Base-by-base conservation (phyloP, 2,329 filamentous ascomycete genomes). In the Lasiodiplodia gonubiensis region DNA sequence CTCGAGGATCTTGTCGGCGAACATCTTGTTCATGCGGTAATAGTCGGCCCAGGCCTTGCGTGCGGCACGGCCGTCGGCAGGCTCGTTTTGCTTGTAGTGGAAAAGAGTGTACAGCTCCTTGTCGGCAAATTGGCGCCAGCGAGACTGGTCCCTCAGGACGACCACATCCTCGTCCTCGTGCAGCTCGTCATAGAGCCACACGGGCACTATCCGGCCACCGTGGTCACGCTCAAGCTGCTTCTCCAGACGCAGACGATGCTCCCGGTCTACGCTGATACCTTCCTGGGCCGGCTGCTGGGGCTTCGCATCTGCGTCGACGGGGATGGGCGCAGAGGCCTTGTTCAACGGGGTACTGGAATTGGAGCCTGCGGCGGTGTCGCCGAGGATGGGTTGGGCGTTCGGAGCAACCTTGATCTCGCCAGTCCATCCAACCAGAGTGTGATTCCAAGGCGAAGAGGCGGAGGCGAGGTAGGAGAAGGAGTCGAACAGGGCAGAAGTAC, bases 21-120 rank as follows among this genome's bases (percentile, higher is more conserved):
- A 97, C 70, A 93, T 89, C 75, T 93, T 90, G 81, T 97, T 98
- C 88, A 97, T 90, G 64, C 90, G 90, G 78, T 93, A 92, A 80
- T 97, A 98, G 80, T 98, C 93, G 30, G 91, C 89, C 94, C 94
- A 98, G 73, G 93, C 89, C 51, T 91, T 85, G 64, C 92, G 89
- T 76, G 95, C 92, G 21, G 89, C 88, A 71, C 91, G 89, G 42
- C 93, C 93, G 77, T 97, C 92, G 14, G 89, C 92, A 1, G 94
- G 93, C 77, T 94, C 92, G 75, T 97, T 92, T 75, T 95, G 92
- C 81, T 97, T 97, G 85, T 98, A 98, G 80, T 98, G 94, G 77
- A 97, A 93, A 11, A 97, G 86, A 1, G 92, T 93, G 81, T 97
- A 97, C 33, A 98, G 85, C 73, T 97, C 92, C 75, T 94, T 89